Conservation (phyloP, 352 stramenopile species). For the Globisporangium solare region DNA sequence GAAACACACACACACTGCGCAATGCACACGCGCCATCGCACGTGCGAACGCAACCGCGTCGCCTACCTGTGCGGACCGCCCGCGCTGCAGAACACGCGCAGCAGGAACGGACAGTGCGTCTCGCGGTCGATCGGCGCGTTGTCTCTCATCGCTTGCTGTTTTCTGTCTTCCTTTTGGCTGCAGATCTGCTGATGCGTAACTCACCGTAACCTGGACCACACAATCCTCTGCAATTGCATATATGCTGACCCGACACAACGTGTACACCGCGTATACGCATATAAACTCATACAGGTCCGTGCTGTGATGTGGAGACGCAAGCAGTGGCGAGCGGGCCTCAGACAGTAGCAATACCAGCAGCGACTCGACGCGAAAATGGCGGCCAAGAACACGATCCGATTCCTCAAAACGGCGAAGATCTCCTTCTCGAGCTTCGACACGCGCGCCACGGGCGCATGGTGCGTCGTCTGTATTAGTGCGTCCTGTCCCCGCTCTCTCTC, state of each 20-base stretch:
- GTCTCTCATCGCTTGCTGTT: background rate
- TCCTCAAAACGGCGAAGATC: constrained; percentile 82
- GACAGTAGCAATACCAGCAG: background rate
- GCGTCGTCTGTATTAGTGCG: constrained; percentile 3
- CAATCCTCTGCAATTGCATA: background rate
- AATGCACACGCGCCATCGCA: background rate
- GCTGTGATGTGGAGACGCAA: background rate
- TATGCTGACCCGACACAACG: background rate
- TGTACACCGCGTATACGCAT: background rate
- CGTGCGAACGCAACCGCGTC: background rate
- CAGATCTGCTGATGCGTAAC: too few relatives aligned
- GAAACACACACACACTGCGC: background rate
- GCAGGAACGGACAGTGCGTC: constrained; percentile 63
- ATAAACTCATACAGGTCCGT: background rate
- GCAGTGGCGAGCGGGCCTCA: background rate
- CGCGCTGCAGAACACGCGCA: constrained; percentile 61
- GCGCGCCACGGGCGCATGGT: constrained; percentile 73
- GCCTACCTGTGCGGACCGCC: constrained; percentile 47
- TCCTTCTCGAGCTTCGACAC: constrained; percentile 83
- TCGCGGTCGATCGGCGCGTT: constrained; percentile 42
- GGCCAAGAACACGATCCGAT: constrained; percentile 78
- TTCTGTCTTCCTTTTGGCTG: background rate
- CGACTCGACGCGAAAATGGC: constrained; percentile 37
- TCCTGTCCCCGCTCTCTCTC: background rate
- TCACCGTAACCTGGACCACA: background rate